Evolutionary conservation across 345 rosid genomes (phyloP), one percentile per base, ranked within the genome.

Genomic region (Hirschfeldia incana): DNA sequence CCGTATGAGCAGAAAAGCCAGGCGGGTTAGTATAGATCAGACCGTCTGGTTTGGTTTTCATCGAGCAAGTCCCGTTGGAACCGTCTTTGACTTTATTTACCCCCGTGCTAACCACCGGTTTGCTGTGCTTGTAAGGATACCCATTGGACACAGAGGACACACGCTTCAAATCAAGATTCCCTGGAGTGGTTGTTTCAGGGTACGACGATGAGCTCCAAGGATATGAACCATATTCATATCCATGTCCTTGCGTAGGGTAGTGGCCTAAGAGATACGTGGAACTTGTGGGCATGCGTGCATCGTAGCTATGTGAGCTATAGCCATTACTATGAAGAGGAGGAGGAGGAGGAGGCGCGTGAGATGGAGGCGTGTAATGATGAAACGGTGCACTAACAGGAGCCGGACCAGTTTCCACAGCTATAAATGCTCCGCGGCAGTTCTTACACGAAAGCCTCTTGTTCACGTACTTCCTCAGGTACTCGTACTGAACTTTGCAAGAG

Each of bases 401-500:
- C 8, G 90, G 83, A 67, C 97, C 96, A 16, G 98, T 91, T 73
- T 93, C 98, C 33, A 86, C 91, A 32, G 97, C 98, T 65, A 91
- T 79, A 63, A 93, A 95, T 16, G 94, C 89, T 67, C 97, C 99
- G 3, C 99, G 96, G 36, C 99, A 95, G 84, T 95, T 95, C 91
- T 95, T 95, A 82, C 99, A 95, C 5, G 99, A 95, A 81, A 95
- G 97, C 80, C 89, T 86, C 88, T 92, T 92, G 61, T 95, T 95
- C 81, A 93, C 94, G 68, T 95, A 95, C 92, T 95, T 95, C 67
- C 98, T 85, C 11, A 95, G 87, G 80, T 95, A 95, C 86, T 95
- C 98, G 42, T 95, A 95, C 86, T 95, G 99, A 82, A 95, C 97
- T 83, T 91, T 95, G 86, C 98, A 95, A 73, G 97, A 90, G 4